Evolutionary conservation across 2,329 filamentous ascomycete genomes (phyloP), one percentile per base, ranked within the genome.

Genomic region (Aspergillus spinulosporus): DNA sequence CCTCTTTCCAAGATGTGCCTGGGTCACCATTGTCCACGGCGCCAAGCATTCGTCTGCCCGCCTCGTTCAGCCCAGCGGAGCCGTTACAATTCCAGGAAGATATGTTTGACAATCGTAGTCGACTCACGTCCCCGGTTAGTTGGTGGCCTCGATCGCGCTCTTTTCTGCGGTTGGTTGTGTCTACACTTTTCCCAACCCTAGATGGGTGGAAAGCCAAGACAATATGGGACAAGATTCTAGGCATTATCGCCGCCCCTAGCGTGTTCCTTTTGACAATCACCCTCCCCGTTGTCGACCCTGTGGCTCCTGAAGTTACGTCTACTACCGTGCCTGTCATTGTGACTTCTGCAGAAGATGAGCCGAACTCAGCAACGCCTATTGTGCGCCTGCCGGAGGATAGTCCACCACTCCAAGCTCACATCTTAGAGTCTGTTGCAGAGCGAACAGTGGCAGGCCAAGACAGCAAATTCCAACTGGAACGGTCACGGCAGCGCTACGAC

Each of bases 201-300:
- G 87, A 86, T 61, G 86, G 83, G 28, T 99, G 93, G 91, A 78
- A 74, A 43, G 84, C 88, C 29, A 97, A 97, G 74, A 85, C 80
- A n/a, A 73, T 88, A 14, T 91, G 87, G 85, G 92, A 93, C 65
- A 92, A 89, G 67, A 76, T 92, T 44, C 77, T 97, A 47, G 93
- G 91, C 42, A 66, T 94, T 8, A 81, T 95, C 37, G 92, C 92
- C 5, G 87, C 91, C 12, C 90, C 92, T 1, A 95, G 89, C 64
- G 91, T 99, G 37, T 90, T 99, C 60, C 76, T 97, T 2, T 80
- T 99, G 3, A 93, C 93, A 0, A 85, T 94, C 46, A 99, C 94
- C 0, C 74, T 99, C 3, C 94, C 95, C 0, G 92, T 99, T 0
- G 90, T 96, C 4, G 93, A 97, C 66, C 83, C 84, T 1, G 80